A percentile compares a stretch with the other conserved stretches of the same genome.
phyloP scores from a whole-genome alignment of 139 green algal genomes.

The Diplosphaera chodatii region DNA sequence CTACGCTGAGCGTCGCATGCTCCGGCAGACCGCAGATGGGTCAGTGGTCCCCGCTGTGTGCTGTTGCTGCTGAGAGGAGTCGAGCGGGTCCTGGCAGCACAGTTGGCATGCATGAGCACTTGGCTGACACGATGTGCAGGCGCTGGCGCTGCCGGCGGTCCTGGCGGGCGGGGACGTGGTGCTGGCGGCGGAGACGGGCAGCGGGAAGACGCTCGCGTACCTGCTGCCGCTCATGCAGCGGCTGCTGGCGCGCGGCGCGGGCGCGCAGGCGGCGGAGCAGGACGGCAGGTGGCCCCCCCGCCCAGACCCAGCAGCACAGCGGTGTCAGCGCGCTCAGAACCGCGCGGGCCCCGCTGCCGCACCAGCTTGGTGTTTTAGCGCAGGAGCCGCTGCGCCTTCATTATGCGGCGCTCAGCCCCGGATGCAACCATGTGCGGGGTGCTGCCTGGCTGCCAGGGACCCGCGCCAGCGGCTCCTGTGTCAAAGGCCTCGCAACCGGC shows the following conservation, averaged over 20 bases:
- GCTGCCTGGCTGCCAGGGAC: no score
- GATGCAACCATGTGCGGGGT: no score
- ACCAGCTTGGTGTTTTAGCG: no score
- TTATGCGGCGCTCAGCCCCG: no score
- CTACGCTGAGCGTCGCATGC: no score
- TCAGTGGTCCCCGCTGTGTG: no score
- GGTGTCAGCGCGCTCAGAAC: constrained; percentile 7
- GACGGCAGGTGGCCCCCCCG: neutral
- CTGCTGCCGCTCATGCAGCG: constrained; percentile 66
- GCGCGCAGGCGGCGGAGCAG: neutral
- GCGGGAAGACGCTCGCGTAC: constrained; percentile 95
- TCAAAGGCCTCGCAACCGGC: neutral
- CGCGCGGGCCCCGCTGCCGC: no score
- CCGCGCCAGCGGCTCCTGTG: constrained; percentile 5
- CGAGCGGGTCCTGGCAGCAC: no score
- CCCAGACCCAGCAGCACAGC: neutral
- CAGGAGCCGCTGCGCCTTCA: no score
- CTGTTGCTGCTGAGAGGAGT: no score
- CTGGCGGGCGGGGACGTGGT: constrained; percentile 61
- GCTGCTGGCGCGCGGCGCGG: constrained; percentile 25
- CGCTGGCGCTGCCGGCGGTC: constrained; percentile 46
- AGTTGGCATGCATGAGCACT: neutral
- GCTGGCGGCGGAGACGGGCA: constrained; percentile 92
- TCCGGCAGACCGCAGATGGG: no score
- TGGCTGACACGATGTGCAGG: constrained; percentile 28